A percentile compares a stretch with the other conserved stretches of the same genome.
Evolutionary conservation across 225 moss, liverwort and hornwort genomes (phyloP).

Genomic region (Marchantia polymorpha): DNA sequence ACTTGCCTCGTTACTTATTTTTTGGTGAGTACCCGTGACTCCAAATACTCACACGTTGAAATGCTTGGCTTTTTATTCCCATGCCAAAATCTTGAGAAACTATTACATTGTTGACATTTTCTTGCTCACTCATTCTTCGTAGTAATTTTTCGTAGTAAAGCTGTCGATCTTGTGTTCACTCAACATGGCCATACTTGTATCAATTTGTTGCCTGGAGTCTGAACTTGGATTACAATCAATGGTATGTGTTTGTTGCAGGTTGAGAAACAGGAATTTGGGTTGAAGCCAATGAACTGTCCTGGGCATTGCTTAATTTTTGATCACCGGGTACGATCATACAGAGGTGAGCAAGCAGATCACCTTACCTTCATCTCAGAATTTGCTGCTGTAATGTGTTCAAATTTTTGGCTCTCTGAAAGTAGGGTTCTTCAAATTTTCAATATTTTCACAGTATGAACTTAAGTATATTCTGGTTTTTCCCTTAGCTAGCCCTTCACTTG

Average conservation of each 20-base stretch:
- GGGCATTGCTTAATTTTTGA: slow-evolving; percentile 95
- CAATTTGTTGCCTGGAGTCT: not conserved
- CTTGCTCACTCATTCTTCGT: too few species aligned
- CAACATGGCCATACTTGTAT: not conserved
- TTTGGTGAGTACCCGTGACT: too few species aligned
- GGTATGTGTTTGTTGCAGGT: slow-evolving; percentile 40
- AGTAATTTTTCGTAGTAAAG: too few species aligned
- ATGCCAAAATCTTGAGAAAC: too few species aligned
- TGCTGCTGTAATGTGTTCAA: not conserved
- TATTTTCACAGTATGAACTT: not conserved
- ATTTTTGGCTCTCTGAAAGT: not conserved
- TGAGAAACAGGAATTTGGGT: slow-evolving; percentile 95
- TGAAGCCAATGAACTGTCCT: slow-evolving; percentile 99
- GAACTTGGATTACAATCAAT: not conserved
- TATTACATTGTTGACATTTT: too few species aligned
- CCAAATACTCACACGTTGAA: too few species aligned
- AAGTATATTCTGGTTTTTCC: not conserved
- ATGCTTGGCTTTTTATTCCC: too few species aligned
- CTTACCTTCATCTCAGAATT: not conserved
- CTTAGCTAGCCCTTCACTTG: not conserved
- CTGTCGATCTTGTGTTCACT: not conserved
- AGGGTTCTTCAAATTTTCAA: not conserved
- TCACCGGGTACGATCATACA: slow-evolving; percentile 87
- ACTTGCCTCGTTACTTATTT: too few species aligned
- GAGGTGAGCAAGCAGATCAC: slow-evolving; percentile 49